Evolutionary conservation across 768 basidiomycete species (phyloP).

Genomic region (Infundibulicybe gibba): DNA sequence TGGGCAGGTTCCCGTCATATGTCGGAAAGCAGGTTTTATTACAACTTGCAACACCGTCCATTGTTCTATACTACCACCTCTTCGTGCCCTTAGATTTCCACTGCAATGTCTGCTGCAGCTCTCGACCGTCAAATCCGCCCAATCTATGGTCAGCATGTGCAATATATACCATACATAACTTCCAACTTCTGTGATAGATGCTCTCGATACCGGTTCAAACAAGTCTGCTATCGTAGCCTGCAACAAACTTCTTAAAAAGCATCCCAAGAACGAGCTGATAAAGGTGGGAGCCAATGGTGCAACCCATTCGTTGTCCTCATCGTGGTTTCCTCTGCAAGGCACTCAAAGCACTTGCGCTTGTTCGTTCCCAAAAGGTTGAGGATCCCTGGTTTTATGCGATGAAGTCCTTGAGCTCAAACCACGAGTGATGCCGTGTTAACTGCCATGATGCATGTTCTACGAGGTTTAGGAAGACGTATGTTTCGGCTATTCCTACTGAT

Average conservation of each 20-base stretch:
- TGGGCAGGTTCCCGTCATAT: too few species aligned
- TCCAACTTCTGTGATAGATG: conserved; percentile 45
- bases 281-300: conserved; percentile 42
- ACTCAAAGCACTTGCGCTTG: conserved; percentile 79
- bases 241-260: conserved; percentile 86
- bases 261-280: conserved; percentile 67
- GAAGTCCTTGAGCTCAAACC: conserved; percentile 70
- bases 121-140: conserved; percentile 82
- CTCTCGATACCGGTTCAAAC: conserved; percentile 81
- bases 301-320: conserved; percentile 8
- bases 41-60: neutral
- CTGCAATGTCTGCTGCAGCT: conserved; percentile 46
- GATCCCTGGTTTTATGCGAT: conserved; percentile 73
- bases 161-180: neutral
- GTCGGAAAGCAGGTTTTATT: conserved; percentile 1
- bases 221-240: conserved; percentile 83
- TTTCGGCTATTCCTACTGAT: conserved; percentile 5
- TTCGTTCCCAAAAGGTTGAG: conserved; percentile 83
- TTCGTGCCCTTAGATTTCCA: neutral
- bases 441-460: conserved; percentile 81
- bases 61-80: neutral
- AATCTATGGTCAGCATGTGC: conserved; percentile 63
- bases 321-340: conserved; percentile 39
- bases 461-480: conserved; percentile 69
- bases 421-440: conserved; percentile 71